Percentiles rank a stretch among this genome's conserved stretches.
Evolutionary conservation across 2,329 filamentous ascomycete genomes (phyloP).

Genomic region (Epichloe scottii): DNA sequence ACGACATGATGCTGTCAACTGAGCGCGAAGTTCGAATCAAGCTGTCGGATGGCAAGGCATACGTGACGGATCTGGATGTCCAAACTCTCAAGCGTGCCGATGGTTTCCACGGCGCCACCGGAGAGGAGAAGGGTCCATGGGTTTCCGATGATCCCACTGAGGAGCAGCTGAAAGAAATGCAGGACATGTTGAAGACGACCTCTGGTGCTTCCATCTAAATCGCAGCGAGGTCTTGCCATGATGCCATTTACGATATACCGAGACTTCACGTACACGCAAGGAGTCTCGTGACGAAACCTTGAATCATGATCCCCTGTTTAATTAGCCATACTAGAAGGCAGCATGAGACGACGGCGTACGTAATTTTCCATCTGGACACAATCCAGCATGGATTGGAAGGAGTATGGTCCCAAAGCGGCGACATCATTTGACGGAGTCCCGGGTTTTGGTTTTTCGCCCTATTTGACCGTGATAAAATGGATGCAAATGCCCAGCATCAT

Average conservation of each 20-base stretch:
- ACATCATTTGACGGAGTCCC: neutral
- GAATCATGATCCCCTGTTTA: neutral
- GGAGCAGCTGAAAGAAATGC: constrained; percentile 48
- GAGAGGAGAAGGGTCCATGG: constrained; percentile 82
- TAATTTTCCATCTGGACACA: neutral
- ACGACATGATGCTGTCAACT: constrained; percentile 96
- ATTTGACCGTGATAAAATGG: neutral
- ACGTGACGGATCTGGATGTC: constrained; percentile 87
- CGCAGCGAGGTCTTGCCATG: neutral
- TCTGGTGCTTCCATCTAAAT: constrained; percentile 8
- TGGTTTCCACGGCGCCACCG: constrained; percentile 65
- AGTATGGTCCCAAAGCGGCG: neutral
- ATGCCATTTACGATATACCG: neutral
- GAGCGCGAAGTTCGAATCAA: constrained; percentile 87
- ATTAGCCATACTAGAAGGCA: neutral
- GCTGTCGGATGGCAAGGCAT: constrained; percentile 61
- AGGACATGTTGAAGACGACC: constrained; percentile 30
- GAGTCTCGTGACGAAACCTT: neutral
- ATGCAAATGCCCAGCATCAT: constrained; percentile 1
- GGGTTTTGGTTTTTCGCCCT: neutral
- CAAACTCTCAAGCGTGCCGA: constrained; percentile 82
- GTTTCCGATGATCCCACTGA: constrained; percentile 57
- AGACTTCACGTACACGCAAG: neutral
- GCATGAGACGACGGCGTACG: constrained; percentile 1
- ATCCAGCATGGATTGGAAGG: neutral